Percentiles rank a stretch among this genome's conserved stretches.
Conservation (phyloP, 1,284 basidiomycete species). For the Leccinum brunneo-olivaceum region DNA sequence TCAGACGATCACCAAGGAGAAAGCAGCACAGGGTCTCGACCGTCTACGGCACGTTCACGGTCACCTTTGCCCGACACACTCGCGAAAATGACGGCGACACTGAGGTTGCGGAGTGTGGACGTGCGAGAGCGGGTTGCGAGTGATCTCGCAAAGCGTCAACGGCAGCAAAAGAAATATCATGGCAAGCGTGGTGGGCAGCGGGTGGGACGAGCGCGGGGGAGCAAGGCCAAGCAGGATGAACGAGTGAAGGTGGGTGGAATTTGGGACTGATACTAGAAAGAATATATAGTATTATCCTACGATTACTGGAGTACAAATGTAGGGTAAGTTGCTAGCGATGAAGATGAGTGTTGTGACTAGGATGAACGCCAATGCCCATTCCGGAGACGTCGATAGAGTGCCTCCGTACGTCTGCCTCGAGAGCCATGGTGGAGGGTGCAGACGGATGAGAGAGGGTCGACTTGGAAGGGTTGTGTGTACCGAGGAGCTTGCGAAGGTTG, state of each 20-base stretch:
- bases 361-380: conserved; percentile 25
- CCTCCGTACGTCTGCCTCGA: conserved; percentile 29
- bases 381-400: conserved; percentile 29
- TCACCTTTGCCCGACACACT: conserved; percentile 34
- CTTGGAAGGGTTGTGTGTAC: conserved; percentile 20
- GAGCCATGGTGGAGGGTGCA: conserved; percentile 23
- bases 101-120: conserved; percentile 24
- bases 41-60: conserved; percentile 34
- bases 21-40: conserved; percentile 22
- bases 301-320: conserved; percentile 15
- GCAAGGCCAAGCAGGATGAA: conserved; percentile 77
- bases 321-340: conserved; percentile 7
- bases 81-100: conserved; percentile 30
- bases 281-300: conserved; percentile 19
- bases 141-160: conserved; percentile 60
- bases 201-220: conserved; percentile 71
- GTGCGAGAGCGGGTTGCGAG: conserved; percentile 56
- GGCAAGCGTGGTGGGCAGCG: conserved; percentile 58
- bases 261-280: conserved; percentile 47
- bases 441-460: conserved; percentile 21
- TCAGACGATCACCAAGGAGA: conserved; percentile 19
- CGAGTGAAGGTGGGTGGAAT: conserved; percentile 55
- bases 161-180: conserved; percentile 69
- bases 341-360: conserved; percentile 7
- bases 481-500: conserved; percentile 28